Evolutionary conservation across 108 stramenopile species (phyloP).

Genomic region (Skeletonema potamos): DNA sequence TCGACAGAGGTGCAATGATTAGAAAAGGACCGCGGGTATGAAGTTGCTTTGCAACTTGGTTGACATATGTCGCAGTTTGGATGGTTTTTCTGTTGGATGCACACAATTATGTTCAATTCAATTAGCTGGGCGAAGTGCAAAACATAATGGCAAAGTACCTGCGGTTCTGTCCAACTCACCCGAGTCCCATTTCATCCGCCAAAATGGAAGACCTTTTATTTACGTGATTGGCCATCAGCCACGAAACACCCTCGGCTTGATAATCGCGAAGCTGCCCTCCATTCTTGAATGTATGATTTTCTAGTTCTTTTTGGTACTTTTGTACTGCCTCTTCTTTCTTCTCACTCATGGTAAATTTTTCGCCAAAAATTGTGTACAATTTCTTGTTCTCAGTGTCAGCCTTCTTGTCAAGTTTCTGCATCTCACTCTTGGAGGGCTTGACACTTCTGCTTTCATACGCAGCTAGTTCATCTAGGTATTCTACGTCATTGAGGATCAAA

Average conservation of each 20-base stretch:
- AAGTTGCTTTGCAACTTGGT: conserved; percentile 59
- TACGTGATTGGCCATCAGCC: conserved; percentile 84
- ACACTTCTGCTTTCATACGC: conserved; percentile 51
- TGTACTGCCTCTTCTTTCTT: conserved; percentile 50
- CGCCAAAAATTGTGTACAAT: conserved; percentile 75
- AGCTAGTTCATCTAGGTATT: conserved; percentile 61
- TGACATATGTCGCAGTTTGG: conserved; percentile 81
- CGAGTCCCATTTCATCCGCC: conserved; percentile 97
- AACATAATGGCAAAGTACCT: background rate
- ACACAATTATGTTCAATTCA: background rate
- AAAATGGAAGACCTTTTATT: conserved; percentile 83
- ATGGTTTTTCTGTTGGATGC: conserved; percentile 67
- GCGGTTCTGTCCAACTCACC: conserved; percentile 43
- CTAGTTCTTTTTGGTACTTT: conserved; percentile 59
- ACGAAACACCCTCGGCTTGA: conserved; percentile 93
- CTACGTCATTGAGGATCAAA: conserved; percentile 74
- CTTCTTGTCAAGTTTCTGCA: conserved; percentile 13
- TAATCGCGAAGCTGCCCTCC: conserved; percentile 90
- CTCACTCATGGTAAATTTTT: conserved; percentile 36
- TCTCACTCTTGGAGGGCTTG: conserved; percentile 55
- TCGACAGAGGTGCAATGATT: conserved; percentile 92
- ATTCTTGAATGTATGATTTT: conserved; percentile 57
- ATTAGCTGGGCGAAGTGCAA: background rate
- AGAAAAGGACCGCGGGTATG: conserved; percentile 73
- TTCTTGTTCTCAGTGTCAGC: conserved; percentile 50